These are phyloP conservation scores for Arabidopsis hybrid DNA, from an alignment of 441 rosid genomes.

Conservation along the genomic window DNA sequence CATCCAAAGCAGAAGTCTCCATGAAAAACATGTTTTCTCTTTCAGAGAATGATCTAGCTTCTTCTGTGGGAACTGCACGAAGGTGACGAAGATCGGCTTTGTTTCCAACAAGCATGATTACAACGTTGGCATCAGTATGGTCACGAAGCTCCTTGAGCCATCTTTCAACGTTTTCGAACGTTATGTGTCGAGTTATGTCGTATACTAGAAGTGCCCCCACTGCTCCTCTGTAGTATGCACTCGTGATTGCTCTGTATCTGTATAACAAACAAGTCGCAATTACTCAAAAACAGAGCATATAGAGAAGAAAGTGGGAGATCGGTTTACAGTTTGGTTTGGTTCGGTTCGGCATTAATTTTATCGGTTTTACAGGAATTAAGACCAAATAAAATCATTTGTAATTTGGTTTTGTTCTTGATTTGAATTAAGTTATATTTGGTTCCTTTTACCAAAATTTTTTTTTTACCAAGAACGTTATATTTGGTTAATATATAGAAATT, in stretches of 20 bases:
- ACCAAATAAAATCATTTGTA: neutral
- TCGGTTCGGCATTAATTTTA: neutral
- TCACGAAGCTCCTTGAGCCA: conserved; percentile 81
- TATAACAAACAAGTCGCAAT: neutral
- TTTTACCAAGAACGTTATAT: neutral
- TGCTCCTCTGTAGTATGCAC: conserved; percentile 79
- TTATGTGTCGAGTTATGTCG: conserved; percentile 69
- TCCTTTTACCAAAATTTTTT: too few species aligned
- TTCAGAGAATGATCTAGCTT: conserved; percentile 64
- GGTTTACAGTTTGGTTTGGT: neutral
- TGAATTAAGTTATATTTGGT: neutral
- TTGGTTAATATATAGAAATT: neutral
- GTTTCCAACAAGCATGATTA: conserved; percentile 80
- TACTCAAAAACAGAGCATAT: neutral
- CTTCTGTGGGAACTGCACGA: conserved; percentile 64
- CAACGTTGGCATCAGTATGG: conserved; percentile 70
- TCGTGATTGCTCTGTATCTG: conserved; percentile 74
- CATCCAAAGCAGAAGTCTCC: conserved; percentile 79
- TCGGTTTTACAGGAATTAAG: neutral
- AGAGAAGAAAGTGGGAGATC: too few species aligned
- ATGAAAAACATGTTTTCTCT: conserved; percentile 64
- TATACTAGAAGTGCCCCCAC: conserved; percentile 69
- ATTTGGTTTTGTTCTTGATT: neutral
- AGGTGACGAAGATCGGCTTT: conserved; percentile 76
- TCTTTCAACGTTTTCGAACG: conserved; percentile 70